A percentile compares a stretch with the other conserved stretches of the same genome.
Conservation (phyloP, 257 asterid genomes). For the Asclepias syriaca region DNA sequence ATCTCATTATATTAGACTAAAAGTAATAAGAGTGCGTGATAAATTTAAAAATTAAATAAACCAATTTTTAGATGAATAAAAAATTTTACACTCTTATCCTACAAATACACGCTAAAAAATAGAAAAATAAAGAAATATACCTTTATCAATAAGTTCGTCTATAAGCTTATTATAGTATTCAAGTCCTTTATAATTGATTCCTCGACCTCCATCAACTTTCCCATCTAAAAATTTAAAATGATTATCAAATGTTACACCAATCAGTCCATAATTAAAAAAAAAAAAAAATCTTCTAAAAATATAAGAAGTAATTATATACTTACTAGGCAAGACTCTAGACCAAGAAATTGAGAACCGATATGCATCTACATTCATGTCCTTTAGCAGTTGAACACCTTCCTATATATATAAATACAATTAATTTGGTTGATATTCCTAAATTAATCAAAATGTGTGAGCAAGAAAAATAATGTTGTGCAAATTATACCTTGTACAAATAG, state of each 20-base stretch:
- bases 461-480: not conserved
- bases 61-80: no score
- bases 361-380: not conserved
- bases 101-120: not conserved
- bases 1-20: no score
- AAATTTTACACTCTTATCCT: no score
- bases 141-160: not conserved
- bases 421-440: no score
- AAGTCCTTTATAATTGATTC: not conserved
- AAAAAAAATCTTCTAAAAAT: no score
- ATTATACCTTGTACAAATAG: not conserved
- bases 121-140: not conserved
- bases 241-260: no score
- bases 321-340: slow-evolving; percentile 3
- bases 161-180: not conserved
- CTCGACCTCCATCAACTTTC: not conserved
- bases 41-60: no score
- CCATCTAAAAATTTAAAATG: not conserved
- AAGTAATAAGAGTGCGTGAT: no score
- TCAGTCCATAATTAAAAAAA: not conserved
- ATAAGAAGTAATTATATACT: not conserved
- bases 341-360: slow-evolving; percentile 6
- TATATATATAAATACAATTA: not conserved
- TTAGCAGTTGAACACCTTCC: not conserved
- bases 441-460: not conserved